A percentile compares a stretch with the other conserved stretches of the same genome.
Conservation (phyloP, 2,329 filamentous ascomycete species). For the Ceratocystis variospora region DNA sequence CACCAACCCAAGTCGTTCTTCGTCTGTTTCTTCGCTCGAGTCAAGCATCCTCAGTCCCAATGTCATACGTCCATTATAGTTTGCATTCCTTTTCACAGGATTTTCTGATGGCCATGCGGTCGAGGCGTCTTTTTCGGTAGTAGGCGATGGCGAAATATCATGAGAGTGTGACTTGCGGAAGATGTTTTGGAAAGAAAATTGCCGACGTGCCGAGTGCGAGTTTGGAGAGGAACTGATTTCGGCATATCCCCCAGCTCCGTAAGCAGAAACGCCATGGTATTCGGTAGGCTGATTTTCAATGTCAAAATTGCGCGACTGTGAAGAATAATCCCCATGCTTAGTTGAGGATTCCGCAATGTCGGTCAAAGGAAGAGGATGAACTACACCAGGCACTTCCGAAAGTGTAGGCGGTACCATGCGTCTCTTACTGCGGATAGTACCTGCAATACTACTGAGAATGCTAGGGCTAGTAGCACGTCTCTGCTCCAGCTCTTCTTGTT, state of each 20-base stretch:
- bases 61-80: constrained; percentile 9
- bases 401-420: constrained; percentile 27
- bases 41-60: constrained; percentile 20
- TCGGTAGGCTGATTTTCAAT: constrained; percentile 33
- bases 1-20: constrained; percentile 73
- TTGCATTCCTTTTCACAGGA: constrained; percentile 1
- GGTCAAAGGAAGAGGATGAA: constrained; percentile 49
- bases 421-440: constrained; percentile 34
- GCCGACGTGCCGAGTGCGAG: constrained; percentile 49
- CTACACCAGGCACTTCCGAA: constrained; percentile 37
- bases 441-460: constrained; percentile 42
- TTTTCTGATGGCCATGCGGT: not conserved
- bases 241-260: constrained; percentile 28
- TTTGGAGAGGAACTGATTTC: constrained; percentile 41
- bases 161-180: constrained; percentile 36
- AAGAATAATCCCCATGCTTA: constrained; percentile 27
- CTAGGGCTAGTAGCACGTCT: constrained; percentile 25
- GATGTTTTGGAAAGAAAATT: constrained; percentile 87
- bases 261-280: constrained; percentile 36
- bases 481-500: constrained; percentile 32
- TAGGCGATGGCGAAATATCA: constrained; percentile 34
- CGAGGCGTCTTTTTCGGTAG: constrained; percentile 19
- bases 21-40: constrained; percentile 50
- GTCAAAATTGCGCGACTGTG: constrained; percentile 30
- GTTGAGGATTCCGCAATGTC: constrained; percentile 41